Percentiles rank a stretch among this genome's conserved stretches.
Evolutionary conservation across 2,329 filamentous ascomycete genomes (phyloP).

Genomic region (Microdochium paspali): DNA sequence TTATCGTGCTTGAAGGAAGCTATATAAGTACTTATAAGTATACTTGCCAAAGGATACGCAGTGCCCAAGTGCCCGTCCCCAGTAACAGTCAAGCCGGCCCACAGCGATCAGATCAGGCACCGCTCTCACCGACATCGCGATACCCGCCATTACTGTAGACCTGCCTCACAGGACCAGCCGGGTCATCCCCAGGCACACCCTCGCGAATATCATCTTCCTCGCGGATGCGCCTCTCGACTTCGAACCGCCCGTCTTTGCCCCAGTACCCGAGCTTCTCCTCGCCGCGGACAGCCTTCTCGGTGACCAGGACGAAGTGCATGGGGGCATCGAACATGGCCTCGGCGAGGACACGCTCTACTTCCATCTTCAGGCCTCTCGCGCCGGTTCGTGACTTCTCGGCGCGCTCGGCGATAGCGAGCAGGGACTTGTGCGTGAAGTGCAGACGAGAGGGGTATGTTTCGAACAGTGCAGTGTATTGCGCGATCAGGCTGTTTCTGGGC

Average conservation of each 20-base stretch:
- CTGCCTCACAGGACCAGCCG: neutral
- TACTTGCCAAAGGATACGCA: too few relatives aligned
- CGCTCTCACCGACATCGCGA: slow-evolving; percentile 22
- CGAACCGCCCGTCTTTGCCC: slow-evolving; percentile 61
- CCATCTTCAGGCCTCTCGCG: slow-evolving; percentile 67
- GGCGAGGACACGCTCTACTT: slow-evolving; percentile 68
- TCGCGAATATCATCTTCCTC: slow-evolving; percentile 43
- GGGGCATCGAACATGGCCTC: slow-evolving; percentile 79
- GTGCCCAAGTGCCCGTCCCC: too few relatives aligned
- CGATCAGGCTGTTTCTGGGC: slow-evolving; percentile 77
- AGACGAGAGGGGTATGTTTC: slow-evolving; percentile 70
- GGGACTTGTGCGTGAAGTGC: slow-evolving; percentile 70
- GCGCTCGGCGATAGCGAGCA: slow-evolving; percentile 69
- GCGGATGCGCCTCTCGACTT: slow-evolving; percentile 57
- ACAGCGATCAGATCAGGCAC: slow-evolving; percentile 15
- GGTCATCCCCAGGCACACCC: slow-evolving; percentile 4
- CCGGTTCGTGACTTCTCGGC: slow-evolving; percentile 60
- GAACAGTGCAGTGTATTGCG: slow-evolving; percentile 85
- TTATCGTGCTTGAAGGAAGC: too few relatives aligned
- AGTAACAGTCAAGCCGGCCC: too few relatives aligned
- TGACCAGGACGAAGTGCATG: slow-evolving; percentile 65
- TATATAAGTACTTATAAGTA: too few relatives aligned
- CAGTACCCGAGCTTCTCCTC: slow-evolving; percentile 51
- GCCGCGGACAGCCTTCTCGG: slow-evolving; percentile 57
- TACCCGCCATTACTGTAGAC: slow-evolving; percentile 14